These are phyloP conservation scores for Antarctomyces pellizariae DNA, from an alignment of 495 filamentous ascomycete species.

Conservation along the genomic window DNA sequence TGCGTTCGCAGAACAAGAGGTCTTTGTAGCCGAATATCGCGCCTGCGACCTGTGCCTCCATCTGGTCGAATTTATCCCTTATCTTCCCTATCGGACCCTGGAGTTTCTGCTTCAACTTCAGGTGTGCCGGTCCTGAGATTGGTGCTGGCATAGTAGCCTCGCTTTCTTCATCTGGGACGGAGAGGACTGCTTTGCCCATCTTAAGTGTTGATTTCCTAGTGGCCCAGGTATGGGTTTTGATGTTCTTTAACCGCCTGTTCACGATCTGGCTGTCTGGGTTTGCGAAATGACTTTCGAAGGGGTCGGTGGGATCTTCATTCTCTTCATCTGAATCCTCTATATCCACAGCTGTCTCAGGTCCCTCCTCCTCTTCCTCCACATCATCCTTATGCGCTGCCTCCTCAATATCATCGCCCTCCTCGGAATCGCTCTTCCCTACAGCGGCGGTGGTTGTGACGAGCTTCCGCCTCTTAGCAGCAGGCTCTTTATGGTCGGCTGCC, in stretches of 20 bases:
- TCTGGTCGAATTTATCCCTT: slow-evolving; percentile 16
- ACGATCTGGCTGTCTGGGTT: slow-evolving; percentile 32
- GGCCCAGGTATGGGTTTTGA: slow-evolving; percentile 38
- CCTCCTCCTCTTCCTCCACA: slow-evolving; percentile 25
- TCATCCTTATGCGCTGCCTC: slow-evolving; percentile 15
- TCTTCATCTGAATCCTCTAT: slow-evolving; percentile 23
- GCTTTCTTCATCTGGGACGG: slow-evolving; percentile 13
- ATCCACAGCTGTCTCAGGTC: slow-evolving; percentile 13
- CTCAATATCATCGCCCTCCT: slow-evolving; percentile 13
- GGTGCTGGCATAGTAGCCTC: slow-evolving; percentile 9
- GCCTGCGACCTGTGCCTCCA: slow-evolving; percentile 29
- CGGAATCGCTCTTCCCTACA: slow-evolving; percentile 11
- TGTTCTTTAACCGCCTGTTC: slow-evolving; percentile 20
- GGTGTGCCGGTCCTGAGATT: slow-evolving; percentile 17
- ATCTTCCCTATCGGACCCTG: slow-evolving; percentile 11
- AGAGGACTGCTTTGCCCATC: slow-evolving; percentile 18
- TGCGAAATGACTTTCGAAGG: slow-evolving; percentile 62
- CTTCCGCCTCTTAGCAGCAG: slow-evolving; percentile 45
- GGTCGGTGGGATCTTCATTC: slow-evolving; percentile 33
- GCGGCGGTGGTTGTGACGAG: slow-evolving; percentile 19
- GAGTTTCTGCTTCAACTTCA: slow-evolving; percentile 40
- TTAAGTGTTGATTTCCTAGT: slow-evolving; percentile 19
- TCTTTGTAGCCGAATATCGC: slow-evolving; percentile 61
- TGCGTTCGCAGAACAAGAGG: slow-evolving; percentile 51
- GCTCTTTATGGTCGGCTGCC: slow-evolving; percentile 25